Conservation (phyloP, 305 asterid species). For the Solanum chacoense region DNA sequence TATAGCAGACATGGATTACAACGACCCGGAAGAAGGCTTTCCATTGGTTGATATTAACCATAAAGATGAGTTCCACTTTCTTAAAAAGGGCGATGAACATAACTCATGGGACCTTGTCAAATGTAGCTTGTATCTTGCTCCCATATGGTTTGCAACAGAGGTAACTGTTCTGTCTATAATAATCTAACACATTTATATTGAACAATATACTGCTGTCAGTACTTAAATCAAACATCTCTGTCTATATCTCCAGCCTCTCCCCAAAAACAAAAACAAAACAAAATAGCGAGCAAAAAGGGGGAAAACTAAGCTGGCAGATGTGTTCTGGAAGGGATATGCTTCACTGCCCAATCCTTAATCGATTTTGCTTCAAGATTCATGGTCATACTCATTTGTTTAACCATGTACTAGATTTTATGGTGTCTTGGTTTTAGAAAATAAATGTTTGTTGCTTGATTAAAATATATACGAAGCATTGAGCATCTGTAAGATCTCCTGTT, state of each 20-base stretch:
- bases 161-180: conserved; percentile 19
- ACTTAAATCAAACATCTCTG: background rate
- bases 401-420: background rate
- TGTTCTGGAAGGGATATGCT: background rate
- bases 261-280: background rate
- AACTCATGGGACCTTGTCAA: conserved; percentile 29
- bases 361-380: background rate
- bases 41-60: conserved; percentile 22
- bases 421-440: background rate
- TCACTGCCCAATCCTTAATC: background rate
- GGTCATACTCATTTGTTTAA: background rate
- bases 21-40: conserved; percentile 33
- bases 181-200: background rate
- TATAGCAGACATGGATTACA: conserved; percentile 23
- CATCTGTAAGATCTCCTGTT: background rate
- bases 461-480: background rate
- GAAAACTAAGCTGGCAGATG: no score
- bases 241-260: background rate
- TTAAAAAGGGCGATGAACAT: conserved; percentile 18
- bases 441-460: background rate
- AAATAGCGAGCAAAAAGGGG: background rate
- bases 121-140: conserved; percentile 57
- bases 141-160: conserved; percentile 69
- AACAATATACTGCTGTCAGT: background rate
- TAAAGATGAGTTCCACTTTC: conserved; percentile 26